phyloP scores from a whole-genome alignment of 176 grass and related monocot species.

The Lolium rigidum region DNA sequence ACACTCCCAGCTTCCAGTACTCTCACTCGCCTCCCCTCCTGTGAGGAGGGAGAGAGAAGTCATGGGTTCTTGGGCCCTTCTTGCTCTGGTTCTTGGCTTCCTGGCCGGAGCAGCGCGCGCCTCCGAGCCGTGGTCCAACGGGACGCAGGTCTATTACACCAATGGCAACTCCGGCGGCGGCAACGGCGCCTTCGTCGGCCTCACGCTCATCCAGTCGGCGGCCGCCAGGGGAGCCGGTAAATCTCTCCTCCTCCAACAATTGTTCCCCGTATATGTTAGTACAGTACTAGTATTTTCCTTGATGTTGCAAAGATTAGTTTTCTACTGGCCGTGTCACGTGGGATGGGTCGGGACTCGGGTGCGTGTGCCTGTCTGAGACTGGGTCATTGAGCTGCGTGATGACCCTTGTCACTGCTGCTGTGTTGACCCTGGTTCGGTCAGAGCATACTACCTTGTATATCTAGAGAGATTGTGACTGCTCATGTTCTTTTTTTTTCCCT shows the following conservation, averaged over 20 bases:
- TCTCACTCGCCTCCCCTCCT: not conserved
- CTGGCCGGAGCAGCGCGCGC: constrained; percentile 41
- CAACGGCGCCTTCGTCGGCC: constrained; percentile 72
- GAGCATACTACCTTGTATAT: not conserved
- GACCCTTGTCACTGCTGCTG: not conserved
- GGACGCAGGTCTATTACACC: constrained; percentile 44
- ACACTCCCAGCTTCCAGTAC: not conserved
- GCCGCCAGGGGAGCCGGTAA: constrained; percentile 81
- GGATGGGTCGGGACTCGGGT: no score
- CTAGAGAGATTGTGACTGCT: constrained; percentile 11
- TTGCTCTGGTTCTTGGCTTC: constrained; percentile 39
- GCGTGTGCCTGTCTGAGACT: no score
- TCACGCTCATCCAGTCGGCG: constrained; percentile 82
- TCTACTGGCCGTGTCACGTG: constrained; percentile 32
- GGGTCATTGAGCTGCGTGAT: constrained; percentile 27
- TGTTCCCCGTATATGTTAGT: not conserved
- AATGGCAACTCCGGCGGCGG: constrained; percentile 40
- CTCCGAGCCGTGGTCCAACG: constrained; percentile 68
- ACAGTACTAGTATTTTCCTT: not conserved
- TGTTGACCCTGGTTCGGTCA: constrained; percentile 53
- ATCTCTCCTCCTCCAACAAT: constrained; percentile 1
- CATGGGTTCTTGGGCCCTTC: constrained; percentile 43
- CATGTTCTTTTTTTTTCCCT: not conserved
- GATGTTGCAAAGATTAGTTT: constrained; percentile 34
- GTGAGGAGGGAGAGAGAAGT: not conserved